Evolutionary conservation across 2,329 filamentous ascomycete species (phyloP), one percentile per base, ranked within the genome.

Genomic region (Phaeophleospora eucalypticola): DNA sequence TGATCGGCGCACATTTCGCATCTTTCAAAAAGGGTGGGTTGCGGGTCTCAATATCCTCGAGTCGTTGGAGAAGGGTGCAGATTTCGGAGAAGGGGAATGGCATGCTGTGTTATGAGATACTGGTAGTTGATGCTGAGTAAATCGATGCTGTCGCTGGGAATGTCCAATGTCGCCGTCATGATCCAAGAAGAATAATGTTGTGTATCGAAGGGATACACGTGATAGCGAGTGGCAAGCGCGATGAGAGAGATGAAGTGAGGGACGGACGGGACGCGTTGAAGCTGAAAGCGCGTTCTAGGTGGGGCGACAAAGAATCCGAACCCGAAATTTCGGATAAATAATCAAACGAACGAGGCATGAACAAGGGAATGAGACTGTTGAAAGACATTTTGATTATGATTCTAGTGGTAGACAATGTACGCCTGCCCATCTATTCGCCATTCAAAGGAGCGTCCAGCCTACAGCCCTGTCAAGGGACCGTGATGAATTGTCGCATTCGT

Each of bases 61-160:
- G 73, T 18, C 75, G 69, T 51, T 89, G 81, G 36, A 95, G 74
- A 3, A 95, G 73, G 51, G 86, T 80, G 70, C 87, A 91, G 37
- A 94, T 71, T 50, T 78, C 73, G n/a, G 74, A 70, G 65, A 93
- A 95, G 1, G 73, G 73, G 54, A 89, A 74, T 16, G 81, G 75
- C 83, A 86, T 86, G 34, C 36, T 48, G 39, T 43, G 38, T 33
- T 24, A 34, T 42, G 37, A 9, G 36, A 51, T 51, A 35, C 37
- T 27, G 7, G 18, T 4, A 12, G 4, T 10, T 32, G 20, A 32
- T 39, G 37, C 6, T 27, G 4, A 12, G 10, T 24, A 9, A 4
- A 7, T 19, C 15, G 20, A 18, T 33, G 32, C 4, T n/a, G n/a
- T 38, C 7, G 21, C 20, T 41, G 21, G 24, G 14, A 8, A 17